Conservation (phyloP, 1,284 basidiomycete species). For the Irpex sp. region DNA sequence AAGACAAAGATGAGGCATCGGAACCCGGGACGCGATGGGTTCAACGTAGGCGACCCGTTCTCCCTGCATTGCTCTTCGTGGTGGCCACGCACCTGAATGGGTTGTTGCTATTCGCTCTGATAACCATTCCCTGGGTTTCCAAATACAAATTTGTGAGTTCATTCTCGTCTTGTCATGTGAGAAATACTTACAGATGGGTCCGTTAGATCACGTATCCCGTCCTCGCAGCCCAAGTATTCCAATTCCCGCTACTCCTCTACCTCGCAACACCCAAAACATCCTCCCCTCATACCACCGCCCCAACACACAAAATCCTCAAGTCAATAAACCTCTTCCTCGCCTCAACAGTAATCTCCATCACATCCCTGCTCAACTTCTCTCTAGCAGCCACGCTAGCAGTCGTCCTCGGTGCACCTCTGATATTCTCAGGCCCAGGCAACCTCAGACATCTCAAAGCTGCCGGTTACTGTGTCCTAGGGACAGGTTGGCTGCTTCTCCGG, state of each 20-base stretch:
- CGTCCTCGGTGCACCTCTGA: constrained; percentile 55
- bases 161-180: not conserved
- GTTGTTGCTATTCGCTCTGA: constrained; percentile 37
- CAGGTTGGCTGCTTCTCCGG: constrained; percentile 51
- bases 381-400: constrained; percentile 68
- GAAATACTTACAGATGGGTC: not conserved
- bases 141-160: constrained; percentile 33
- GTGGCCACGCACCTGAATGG: constrained; percentile 50
- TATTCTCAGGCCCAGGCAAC: constrained; percentile 35
- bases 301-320: constrained; percentile 53
- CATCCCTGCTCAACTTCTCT: constrained; percentile 86
- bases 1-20: not conserved
- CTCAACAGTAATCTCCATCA: constrained; percentile 79
- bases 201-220: not conserved
- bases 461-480: constrained; percentile 40
- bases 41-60: constrained; percentile 39
- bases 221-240: not conserved
- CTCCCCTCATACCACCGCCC: constrained; percentile 22
- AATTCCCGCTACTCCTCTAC: constrained; percentile 20
- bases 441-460: constrained; percentile 33
- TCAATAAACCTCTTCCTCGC: constrained; percentile 71
- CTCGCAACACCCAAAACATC: constrained; percentile 5
- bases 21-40: constrained; percentile 26
- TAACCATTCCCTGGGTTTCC: constrained; percentile 40
- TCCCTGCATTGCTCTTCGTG: constrained; percentile 49